A percentile compares a stretch with the other conserved stretches of the same genome.
These are phyloP conservation scores for Pezicula rhizophila DNA, from an alignment of 2,329 filamentous ascomycete species.

Conservation along the genomic window DNA sequence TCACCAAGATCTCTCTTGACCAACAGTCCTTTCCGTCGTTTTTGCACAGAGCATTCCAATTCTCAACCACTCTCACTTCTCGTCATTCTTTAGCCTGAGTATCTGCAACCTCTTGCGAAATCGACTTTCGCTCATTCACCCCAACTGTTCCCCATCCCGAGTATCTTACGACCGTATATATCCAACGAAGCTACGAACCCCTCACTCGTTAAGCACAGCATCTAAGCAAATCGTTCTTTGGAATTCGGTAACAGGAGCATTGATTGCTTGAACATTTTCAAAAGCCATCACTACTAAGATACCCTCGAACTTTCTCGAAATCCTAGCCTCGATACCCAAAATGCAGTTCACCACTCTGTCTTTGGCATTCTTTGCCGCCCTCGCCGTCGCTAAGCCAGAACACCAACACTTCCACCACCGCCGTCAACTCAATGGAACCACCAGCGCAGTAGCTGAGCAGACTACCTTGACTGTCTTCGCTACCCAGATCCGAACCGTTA, in stretches of 20 bases:
- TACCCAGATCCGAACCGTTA: constrained; percentile 31
- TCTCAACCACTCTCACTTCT: constrained; percentile 21
- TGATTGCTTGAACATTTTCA: constrained; percentile 18
- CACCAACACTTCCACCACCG: constrained; percentile 23
- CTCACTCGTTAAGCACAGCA: constrained; percentile 1
- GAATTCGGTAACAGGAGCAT: constrained; percentile 12
- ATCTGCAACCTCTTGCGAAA: constrained; percentile 19
- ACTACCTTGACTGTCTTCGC: constrained; percentile 36
- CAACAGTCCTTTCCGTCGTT: constrained; percentile 27
- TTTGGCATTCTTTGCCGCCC: constrained; percentile 28
- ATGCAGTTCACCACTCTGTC: constrained; percentile 26
- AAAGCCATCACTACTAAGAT: constrained; percentile 6
- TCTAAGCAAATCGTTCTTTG: background rate
- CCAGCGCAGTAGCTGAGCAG: constrained; percentile 9
- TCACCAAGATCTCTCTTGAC: constrained; percentile 23
- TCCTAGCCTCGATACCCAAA: constrained; percentile 8
- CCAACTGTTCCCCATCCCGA: constrained; percentile 10
- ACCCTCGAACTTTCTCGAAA: constrained; percentile 7
- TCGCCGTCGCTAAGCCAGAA: constrained; percentile 20
- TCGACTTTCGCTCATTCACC: constrained; percentile 27
- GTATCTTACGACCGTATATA: constrained; percentile 2
- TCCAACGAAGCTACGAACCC: constrained; percentile 2
- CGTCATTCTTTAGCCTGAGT: constrained; percentile 26
- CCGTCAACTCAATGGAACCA: constrained; percentile 17
- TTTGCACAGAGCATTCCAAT: constrained; percentile 15